Conservation (phyloP, 2,329 filamentous ascomycete genomes). For the Cladosporium austrohemisphaericum region DNA sequence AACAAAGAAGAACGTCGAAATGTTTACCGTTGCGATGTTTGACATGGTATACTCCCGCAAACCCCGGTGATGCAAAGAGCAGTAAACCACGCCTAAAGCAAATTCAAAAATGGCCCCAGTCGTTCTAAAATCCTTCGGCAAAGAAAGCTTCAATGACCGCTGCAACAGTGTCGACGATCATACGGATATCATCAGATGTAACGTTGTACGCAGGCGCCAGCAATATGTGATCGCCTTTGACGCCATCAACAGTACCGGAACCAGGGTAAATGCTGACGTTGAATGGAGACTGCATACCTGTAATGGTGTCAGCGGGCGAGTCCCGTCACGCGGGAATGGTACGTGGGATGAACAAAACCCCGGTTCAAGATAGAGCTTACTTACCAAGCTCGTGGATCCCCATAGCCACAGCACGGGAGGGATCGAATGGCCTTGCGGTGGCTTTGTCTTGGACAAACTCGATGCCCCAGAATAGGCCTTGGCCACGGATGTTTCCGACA, state of each 20-base stretch:
- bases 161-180: slow-evolving; percentile 51
- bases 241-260: slow-evolving; percentile 56
- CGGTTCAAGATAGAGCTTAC: slow-evolving; percentile 5
- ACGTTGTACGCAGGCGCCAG: slow-evolving; percentile 67
- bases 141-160: slow-evolving; percentile 53
- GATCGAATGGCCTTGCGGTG: slow-evolving; percentile 53
- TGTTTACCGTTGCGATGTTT: not conserved
- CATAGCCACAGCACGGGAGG: slow-evolving; percentile 43
- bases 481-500: slow-evolving; percentile 60
- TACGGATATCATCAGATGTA: slow-evolving; percentile 53
- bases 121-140: not conserved
- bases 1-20: no score
- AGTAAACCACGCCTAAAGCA: no score
- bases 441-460: slow-evolving; percentile 56
- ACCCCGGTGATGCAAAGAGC: no score
- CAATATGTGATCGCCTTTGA: slow-evolving; percentile 65
- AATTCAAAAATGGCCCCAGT: not conserved
- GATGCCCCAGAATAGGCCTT: slow-evolving; percentile 57
- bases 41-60: no score
- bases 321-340: no score
- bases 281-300: slow-evolving; percentile 42
- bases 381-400: slow-evolving; percentile 51
- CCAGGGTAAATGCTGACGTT: slow-evolving; percentile 63
- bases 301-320: slow-evolving; percentile 13
- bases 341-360: no score